Conservation (phyloP, 768 basidiomycete genomes). For the Hydnomerulius pinastri region DNA sequence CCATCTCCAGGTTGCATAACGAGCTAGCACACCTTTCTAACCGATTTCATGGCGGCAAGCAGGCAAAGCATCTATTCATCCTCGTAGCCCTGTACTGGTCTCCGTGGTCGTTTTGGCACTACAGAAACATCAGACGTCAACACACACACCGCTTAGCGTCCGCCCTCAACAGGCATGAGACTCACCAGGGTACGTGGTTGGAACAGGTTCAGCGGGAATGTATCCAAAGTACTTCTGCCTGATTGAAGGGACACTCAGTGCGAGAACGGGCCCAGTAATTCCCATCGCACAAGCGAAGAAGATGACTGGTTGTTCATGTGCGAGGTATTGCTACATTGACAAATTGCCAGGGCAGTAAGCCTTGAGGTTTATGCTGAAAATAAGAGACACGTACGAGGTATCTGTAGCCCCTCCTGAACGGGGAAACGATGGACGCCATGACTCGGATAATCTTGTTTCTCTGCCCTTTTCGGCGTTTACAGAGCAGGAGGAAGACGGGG, state of each 20-base stretch:
- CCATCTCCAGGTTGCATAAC: neutral
- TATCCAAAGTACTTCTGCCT: constrained; percentile 71
- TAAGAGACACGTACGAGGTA: constrained; percentile 25
- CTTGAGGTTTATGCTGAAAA: neutral
- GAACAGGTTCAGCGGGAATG: constrained; percentile 64
- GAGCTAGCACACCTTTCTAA: constrained; percentile 9
- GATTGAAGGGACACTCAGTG: constrained; percentile 75
- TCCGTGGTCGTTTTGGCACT: constrained; percentile 76
- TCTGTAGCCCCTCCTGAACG: constrained; percentile 30
- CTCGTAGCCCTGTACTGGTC: constrained; percentile 73
- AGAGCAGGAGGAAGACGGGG: constrained; percentile 15
- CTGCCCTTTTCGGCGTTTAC: neutral
- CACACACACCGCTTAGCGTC: no score
- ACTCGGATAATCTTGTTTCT: neutral
- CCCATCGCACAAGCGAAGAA: constrained; percentile 86
- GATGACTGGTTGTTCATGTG: constrained; percentile 88
- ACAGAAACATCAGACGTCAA: constrained; percentile 3
- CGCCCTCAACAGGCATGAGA: constrained; percentile 3
- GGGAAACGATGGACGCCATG: constrained; percentile 33
- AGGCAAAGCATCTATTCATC: constrained; percentile 43
- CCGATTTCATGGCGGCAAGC: neutral
- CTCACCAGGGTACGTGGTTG: constrained; percentile 80
- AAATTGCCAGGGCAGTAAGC: neutral
- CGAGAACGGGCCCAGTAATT: constrained; percentile 71
- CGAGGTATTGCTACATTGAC: constrained; percentile 74